These are phyloP conservation scores for Beauveria bassiana DNA, from an alignment of 2,329 filamentous ascomycete species.

Conservation along the genomic window DNA sequence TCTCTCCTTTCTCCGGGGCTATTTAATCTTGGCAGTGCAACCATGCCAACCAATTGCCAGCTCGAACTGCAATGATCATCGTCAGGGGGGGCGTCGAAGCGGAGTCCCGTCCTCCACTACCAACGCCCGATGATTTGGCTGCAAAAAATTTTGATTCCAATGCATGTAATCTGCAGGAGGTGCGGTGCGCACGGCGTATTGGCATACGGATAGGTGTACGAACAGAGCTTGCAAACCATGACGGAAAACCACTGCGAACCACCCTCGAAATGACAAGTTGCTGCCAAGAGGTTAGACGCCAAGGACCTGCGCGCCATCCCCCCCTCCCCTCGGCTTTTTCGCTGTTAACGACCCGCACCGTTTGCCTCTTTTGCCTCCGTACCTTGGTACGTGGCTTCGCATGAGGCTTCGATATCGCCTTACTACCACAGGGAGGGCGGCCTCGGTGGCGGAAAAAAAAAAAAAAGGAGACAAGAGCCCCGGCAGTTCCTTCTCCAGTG, in stretches of 20 bases:
- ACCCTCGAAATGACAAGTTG: not conserved
- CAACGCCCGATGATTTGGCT: not conserved
- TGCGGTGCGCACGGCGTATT: not conserved
- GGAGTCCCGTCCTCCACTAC: not conserved
- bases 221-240: not conserved
- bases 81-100: not conserved
- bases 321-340: not conserved
- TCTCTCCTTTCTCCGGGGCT: not conserved
- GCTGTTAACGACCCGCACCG: not conserved
- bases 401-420: not conserved
- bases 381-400: not conserved
- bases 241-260: not conserved
- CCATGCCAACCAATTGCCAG: not conserved
- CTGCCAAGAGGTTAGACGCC: not conserved
- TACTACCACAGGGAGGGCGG: not conserved
- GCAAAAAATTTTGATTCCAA: not conserved
- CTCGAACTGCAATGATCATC: not conserved
- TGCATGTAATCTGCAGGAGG: not conserved
- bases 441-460: not conserved
- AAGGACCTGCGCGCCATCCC: not conserved
- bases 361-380: not conserved
- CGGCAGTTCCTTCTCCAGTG: not conserved
- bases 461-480: not conserved
- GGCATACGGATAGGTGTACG: not conserved
- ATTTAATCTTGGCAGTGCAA: not conserved